Evolutionary conservation across 345 rosid species (phyloP).

Genomic region (Hibiscus syriacus): DNA sequence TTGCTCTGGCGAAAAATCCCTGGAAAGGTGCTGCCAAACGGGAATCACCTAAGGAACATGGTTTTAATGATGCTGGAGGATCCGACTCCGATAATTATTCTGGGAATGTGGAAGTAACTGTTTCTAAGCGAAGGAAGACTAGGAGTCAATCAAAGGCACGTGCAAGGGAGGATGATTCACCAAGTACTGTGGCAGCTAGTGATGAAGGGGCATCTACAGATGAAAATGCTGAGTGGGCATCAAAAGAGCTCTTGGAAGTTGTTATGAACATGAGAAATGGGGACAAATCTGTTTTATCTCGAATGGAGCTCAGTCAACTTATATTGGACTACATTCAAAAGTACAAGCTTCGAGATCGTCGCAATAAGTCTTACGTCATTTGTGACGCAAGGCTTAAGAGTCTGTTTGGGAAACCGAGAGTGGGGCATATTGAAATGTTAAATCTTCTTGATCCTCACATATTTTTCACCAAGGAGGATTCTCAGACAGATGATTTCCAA

Average conservation of each 20-base stretch:
- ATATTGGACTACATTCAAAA: slow-evolving; percentile 81
- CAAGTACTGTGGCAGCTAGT: slow-evolving; percentile 15
- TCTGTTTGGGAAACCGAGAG: slow-evolving; percentile 89
- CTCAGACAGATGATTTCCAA: slow-evolving; percentile 58
- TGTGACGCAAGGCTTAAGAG: slow-evolving; percentile 86
- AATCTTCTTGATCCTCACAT: slow-evolving; percentile 95
- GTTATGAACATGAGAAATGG: slow-evolving; percentile 92
- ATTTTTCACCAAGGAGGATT: slow-evolving; percentile 66
- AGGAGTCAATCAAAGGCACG: slow-evolving; percentile 58
- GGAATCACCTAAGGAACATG: slow-evolving; percentile 44
- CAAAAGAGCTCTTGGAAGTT: slow-evolving; percentile 89
- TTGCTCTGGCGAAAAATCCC: slow-evolving; percentile 65
- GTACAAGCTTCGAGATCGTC: slow-evolving; percentile 94
- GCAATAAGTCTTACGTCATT: slow-evolving; percentile 84
- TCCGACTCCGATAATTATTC: slow-evolving; percentile 60
- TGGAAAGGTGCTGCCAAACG: slow-evolving; percentile 67
- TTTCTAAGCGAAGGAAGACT: slow-evolving; percentile 60
- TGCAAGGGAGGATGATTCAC: slow-evolving; percentile 32
- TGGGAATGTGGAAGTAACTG: slow-evolving; percentile 37
- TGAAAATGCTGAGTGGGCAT: slow-evolving; percentile 75
- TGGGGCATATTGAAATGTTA: slow-evolving; percentile 98
- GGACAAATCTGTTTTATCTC: slow-evolving; percentile 67
- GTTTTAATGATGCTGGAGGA: slow-evolving; percentile 45
- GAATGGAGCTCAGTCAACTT: slow-evolving; percentile 75
- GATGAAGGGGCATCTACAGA: slow-evolving; percentile 27